Evolutionary conservation across 345 rosid genomes (phyloP), one percentile per base, ranked within the genome.

Genomic region (Salix dunnii): DNA sequence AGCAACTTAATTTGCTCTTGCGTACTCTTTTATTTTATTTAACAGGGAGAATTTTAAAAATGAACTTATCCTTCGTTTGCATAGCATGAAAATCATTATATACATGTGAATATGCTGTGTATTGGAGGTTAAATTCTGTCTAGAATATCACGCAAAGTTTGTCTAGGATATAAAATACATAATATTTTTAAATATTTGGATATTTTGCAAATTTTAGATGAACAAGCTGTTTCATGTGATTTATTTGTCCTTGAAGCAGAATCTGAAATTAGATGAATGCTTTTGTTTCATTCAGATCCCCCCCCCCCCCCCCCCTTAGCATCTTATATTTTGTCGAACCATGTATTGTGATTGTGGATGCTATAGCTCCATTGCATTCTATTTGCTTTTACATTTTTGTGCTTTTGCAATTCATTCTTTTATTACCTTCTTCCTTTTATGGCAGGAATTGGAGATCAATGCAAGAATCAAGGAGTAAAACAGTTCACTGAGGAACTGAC

Each of bases 401-500:
- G 38, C 3, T 67, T 31, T 43, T 49, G 55, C 27, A 49, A 69
- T 7, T 36, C 35, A 73, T 12, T 25, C 20, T 16, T 18, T 30
- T 51, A 28, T 53, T 60, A 13, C 14, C 58, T 60, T 51, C 65
- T 73, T 35, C 31, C 17, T 30, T 23, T 48, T 36, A 27, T 79
- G 84, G 74, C 89, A 94, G 99, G 99, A 43, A 90, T 92, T 46
- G 92, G 90, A 67, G 96, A 91, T 85, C 86, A 85, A 71, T 95
- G 99, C 84, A 83, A 90, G 74, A 78, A 82, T 80, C 80, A 43
- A 71, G 90, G 89, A 71, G 71, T 89, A 20, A 84, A 81, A 67
- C 87, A 81, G n/a, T 93, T 96, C 88, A 93, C 98, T 30, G 85
- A 90, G 75, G 82, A 75, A 67, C 90, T 93, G 61, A 20, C 71